These are phyloP conservation scores for Aspergillus quadrilineatus DNA, from an alignment of 2,329 filamentous ascomycete species.

Conservation along the genomic window DNA sequence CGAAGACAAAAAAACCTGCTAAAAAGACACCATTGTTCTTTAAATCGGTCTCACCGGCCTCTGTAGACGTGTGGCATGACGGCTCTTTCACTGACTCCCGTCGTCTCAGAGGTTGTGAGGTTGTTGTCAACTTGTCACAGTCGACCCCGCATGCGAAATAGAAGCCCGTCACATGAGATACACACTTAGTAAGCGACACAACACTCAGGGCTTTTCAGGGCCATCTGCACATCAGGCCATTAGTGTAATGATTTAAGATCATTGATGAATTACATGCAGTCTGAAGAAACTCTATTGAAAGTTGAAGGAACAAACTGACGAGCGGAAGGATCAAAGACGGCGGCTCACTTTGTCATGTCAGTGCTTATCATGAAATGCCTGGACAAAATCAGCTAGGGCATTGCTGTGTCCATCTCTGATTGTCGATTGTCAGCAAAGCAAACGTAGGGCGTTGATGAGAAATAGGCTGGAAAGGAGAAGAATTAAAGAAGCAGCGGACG, in stretches of 20 bases:
- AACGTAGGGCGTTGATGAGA: not conserved
- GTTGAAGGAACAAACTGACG: not conserved
- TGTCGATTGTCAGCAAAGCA: too few relatives aligned
- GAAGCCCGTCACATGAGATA: conserved; percentile 1
- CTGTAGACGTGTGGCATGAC: not conserved
- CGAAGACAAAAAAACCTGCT: not conserved
- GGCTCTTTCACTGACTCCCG: not conserved
- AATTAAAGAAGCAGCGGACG: not conserved
- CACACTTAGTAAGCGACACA: not conserved
- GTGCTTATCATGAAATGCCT: not conserved
- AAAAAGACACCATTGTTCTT: not conserved
- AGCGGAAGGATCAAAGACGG: not conserved
- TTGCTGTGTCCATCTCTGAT: not conserved
- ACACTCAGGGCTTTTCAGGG: not conserved
- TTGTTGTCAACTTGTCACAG: not conserved
- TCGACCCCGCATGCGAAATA: conserved; percentile 5
- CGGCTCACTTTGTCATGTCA: not conserved
- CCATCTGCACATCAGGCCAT: conserved; percentile 4
- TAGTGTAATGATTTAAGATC: not conserved
- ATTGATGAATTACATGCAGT: not conserved
- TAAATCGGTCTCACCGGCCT: not conserved
- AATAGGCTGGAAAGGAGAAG: not conserved
- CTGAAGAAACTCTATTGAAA: conserved; percentile 5
- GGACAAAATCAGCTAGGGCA: not conserved
- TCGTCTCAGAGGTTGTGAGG: not conserved